A percentile compares a stretch with the other conserved stretches of the same genome.
Evolutionary conservation across 768 basidiomycete species (phyloP).

Genomic region (Mycena galopus): DNA sequence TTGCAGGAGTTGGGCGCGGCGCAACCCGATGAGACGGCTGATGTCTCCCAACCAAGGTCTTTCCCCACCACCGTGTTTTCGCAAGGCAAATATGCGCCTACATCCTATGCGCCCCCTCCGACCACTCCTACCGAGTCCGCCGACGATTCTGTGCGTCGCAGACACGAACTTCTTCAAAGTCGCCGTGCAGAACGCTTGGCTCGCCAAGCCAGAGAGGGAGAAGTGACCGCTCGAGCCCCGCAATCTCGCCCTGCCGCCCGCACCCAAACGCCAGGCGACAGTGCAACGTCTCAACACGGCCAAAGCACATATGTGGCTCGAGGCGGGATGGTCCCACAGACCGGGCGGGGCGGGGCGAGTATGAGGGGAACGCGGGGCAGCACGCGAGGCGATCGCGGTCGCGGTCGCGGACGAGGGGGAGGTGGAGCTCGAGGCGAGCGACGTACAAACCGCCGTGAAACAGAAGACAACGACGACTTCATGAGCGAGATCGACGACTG

Average conservation of each 20-base stretch:
- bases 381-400: constrained; percentile 15
- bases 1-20: neutral
- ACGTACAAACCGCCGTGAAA: neutral
- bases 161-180: neutral
- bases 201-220: constrained; percentile 1
- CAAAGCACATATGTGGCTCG: neutral
- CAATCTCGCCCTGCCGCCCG: neutral
- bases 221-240: neutral
- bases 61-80: neutral
- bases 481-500: constrained; percentile 23
- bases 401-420: neutral
- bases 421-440: neutral
- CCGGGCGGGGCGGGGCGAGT: neutral
- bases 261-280: neutral
- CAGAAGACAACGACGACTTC: neutral
- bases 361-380: constrained; percentile 19
- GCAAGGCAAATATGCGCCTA: neutral
- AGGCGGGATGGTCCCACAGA: neutral
- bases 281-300: neutral
- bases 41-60: neutral
- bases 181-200: constrained; percentile 25
- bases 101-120: neutral
- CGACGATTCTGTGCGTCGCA: neutral
- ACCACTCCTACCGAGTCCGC: neutral
- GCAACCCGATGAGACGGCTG: constrained; percentile 24